Percentiles rank a stretch among this genome's conserved stretches.
Evolutionary conservation across 768 basidiomycete genomes (phyloP).

Genomic region (Tulasnella sp.): DNA sequence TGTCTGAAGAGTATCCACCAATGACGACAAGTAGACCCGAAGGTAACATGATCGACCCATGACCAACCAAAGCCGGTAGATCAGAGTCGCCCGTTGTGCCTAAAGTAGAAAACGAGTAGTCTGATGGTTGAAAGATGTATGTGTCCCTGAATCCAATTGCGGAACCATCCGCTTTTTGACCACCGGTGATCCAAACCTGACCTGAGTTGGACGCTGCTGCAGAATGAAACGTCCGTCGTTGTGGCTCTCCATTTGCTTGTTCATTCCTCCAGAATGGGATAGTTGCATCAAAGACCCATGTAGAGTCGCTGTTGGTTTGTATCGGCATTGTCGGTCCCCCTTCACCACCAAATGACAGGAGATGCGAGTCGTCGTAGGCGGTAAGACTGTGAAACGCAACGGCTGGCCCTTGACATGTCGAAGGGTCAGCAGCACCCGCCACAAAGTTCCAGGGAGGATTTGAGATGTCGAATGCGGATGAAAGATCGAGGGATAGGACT

Average conservation of each 20-base stretch:
- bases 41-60: slow-evolving; percentile 51
- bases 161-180: slow-evolving; percentile 72
- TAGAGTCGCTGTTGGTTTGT: slow-evolving; percentile 47
- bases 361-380: slow-evolving; percentile 39
- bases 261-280: slow-evolving; percentile 35
- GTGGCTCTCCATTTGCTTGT: slow-evolving; percentile 42
- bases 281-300: slow-evolving; percentile 33
- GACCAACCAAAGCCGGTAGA: slow-evolving; percentile 51
- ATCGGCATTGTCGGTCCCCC: slow-evolving; percentile 43
- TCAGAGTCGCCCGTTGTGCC: slow-evolving; percentile 39
- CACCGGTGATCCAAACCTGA: slow-evolving; percentile 60
- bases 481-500: slow-evolving; percentile 53
- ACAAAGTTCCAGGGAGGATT: slow-evolving; percentile 59
- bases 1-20: slow-evolving; percentile 43
- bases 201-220: slow-evolving; percentile 37
- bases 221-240: slow-evolving; percentile 65
- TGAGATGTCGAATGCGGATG: slow-evolving; percentile 41
- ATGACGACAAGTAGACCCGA: slow-evolving; percentile 60
- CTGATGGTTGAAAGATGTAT: slow-evolving; percentile 38
- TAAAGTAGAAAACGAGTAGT: slow-evolving; percentile 41
- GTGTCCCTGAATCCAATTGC: slow-evolving; percentile 46
- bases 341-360: slow-evolving; percentile 66
- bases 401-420: slow-evolving; percentile 41
- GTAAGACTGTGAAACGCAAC: slow-evolving; percentile 74
- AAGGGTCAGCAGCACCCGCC: slow-evolving; percentile 33